These are phyloP conservation scores for Phytophthora meadii DNA, from an alignment of 352 stramenopile species.

Conservation along the genomic window DNA sequence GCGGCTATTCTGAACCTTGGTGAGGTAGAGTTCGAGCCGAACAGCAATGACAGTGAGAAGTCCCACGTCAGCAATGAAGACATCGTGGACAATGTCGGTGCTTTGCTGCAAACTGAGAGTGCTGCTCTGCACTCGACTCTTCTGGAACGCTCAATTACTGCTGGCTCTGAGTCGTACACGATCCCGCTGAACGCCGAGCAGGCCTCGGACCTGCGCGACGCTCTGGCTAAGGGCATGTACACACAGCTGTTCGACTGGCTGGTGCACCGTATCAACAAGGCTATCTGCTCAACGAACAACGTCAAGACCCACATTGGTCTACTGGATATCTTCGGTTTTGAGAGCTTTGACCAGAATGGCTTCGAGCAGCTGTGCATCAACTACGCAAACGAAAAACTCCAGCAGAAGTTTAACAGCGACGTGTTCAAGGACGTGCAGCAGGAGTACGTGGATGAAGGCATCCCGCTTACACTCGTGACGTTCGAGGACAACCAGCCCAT, in stretches of 20 bases:
- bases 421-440: constrained; percentile 96
- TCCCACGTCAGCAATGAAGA: constrained; percentile 62
- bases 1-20: constrained; percentile 97
- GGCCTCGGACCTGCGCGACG: constrained; percentile 92
- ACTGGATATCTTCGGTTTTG: constrained; percentile 97
- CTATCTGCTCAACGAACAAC: constrained; percentile 80
- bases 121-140: constrained; percentile 88
- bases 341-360: constrained; percentile 90
- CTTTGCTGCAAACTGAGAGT: constrained; percentile 66
- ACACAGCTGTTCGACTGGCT: constrained; percentile 97
- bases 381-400: constrained; percentile 92
- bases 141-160: constrained; percentile 92
- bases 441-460: constrained; percentile 95
- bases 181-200: constrained; percentile 91
- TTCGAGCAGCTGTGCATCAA: constrained; percentile 95
- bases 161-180: constrained; percentile 92
- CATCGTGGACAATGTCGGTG: constrained; percentile 62
- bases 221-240: constrained; percentile 97
- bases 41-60: constrained; percentile 56
- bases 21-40: constrained; percentile 92
- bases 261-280: constrained; percentile 87
- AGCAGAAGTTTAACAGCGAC: constrained; percentile 92
- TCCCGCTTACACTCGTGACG: constrained; percentile 82
- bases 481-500: constrained; percentile 94
- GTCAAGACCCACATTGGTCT: constrained; percentile 90